A percentile compares a stretch with the other conserved stretches of the same genome.
Evolutionary conservation across 2,329 filamentous ascomycete genomes (phyloP).

Genomic region (Aspergillus alliaceus): DNA sequence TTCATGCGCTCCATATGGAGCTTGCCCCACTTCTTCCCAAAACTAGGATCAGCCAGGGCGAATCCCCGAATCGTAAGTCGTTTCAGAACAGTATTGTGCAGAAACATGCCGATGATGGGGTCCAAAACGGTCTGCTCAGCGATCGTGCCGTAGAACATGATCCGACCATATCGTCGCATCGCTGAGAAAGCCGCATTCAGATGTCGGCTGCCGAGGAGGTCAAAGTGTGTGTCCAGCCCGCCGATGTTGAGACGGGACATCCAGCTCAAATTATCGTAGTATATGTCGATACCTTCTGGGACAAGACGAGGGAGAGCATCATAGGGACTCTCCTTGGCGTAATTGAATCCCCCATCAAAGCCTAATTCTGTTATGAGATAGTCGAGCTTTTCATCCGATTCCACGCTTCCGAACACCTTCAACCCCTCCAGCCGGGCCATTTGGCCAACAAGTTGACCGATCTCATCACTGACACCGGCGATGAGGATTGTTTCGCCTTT

Average conservation of each 20-base stretch:
- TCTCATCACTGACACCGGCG: conserved; percentile 75
- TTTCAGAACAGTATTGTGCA: not conserved
- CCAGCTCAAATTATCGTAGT: conserved; percentile 69
- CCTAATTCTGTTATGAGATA: conserved; percentile 69
- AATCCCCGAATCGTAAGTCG: not conserved
- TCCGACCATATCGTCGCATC: not conserved
- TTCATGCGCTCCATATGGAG: not conserved
- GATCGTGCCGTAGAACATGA: not conserved
- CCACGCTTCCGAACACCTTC: conserved; percentile 78
- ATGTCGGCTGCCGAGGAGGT: not conserved
- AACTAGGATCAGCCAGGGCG: not conserved
- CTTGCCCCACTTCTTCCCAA: not conserved
- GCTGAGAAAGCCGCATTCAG: not conserved
- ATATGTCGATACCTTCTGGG: conserved; percentile 77
- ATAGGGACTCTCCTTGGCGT: conserved; percentile 74
- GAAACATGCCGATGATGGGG: not conserved
- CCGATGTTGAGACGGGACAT: not conserved
- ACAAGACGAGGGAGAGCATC: conserved; percentile 71
- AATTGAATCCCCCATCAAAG: conserved; percentile 79
- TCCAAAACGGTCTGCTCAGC: not conserved
- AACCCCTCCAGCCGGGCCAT: conserved; percentile 79
- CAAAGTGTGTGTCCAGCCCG: not conserved
- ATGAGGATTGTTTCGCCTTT: conserved; percentile 81
- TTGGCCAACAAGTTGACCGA: conserved; percentile 81
- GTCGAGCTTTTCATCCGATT: conserved; percentile 75